Evolutionary conservation across 2,329 filamentous ascomycete species (phyloP), one percentile per base, ranked within the genome.

Genomic region (Penicillium sp.): DNA sequence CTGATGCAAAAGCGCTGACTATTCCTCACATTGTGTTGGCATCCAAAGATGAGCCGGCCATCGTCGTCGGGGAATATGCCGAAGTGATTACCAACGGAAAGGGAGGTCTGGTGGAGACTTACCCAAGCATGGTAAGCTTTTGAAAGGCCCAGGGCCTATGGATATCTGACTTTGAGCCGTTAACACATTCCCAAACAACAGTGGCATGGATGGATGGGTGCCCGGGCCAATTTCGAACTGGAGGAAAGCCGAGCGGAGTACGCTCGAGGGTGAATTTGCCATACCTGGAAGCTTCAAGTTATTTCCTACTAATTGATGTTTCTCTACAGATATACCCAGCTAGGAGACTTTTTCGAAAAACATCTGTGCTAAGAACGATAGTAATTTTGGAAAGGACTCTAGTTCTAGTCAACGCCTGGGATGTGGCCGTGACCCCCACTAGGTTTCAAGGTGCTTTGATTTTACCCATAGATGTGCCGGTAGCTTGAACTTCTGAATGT

Each of bases 191-290:
- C 9, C 10, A 16, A 39, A 21, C 13, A 44, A 52, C 16, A 52
- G 52, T 81, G 86, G 68, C 88, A 90, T 73, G 88, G 88, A 45
- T 90, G 87, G 86, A 90, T 90, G 88, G 86, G 84, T 1, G 87
- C 88, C 1, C 82, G 87, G 26, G 79, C 82, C 0, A 76, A 89
- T 66, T 75, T 90, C 29, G 77, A 79, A 33, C 77, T 87, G 47
- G 74, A 79, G 48, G 75, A 74, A 44, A 80, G 79, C 43, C 82
- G 85, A 68, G 84, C 82, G 72, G 80, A 82, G 62, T 87, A 87
- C 75, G 87, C 86, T 60, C 77, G 79, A 47, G 81, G 86, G 47
- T 89, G 85, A 74, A 62, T 64, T 14, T 22, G 31, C 35, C 16
- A 10, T 21, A 26, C 7, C 3, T 7, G 27, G 26, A 56, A 14